Evolutionary conservation across 2,329 filamentous ascomycete genomes (phyloP).

Genomic region (Sarocladiaceae sp.): DNA sequence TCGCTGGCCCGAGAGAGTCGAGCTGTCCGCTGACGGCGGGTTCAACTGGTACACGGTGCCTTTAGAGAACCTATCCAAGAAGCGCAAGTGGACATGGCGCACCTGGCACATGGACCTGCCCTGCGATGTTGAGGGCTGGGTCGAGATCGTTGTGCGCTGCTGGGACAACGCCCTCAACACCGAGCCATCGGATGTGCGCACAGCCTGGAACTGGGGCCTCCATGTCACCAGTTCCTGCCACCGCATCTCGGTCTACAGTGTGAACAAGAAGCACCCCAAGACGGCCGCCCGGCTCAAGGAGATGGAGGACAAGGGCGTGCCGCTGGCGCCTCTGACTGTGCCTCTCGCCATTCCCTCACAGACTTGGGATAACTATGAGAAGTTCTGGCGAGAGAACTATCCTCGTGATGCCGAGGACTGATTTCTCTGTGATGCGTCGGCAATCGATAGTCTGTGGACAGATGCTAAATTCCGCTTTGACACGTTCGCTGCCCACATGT

Average conservation of each 20-base stretch:
- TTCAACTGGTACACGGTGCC: slow-evolving; percentile 62
- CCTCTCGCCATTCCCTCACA: slow-evolving; percentile 47
- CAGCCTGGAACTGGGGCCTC: slow-evolving; percentile 61
- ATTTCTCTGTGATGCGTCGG: too few species aligned
- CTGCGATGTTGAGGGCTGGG: slow-evolving; percentile 57
- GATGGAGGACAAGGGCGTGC: slow-evolving; percentile 42
- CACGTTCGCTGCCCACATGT: too few species aligned
- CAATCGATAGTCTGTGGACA: too few species aligned
- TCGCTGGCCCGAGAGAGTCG: slow-evolving; percentile 58
- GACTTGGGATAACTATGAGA: slow-evolving; percentile 43
- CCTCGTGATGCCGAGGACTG: slow-evolving; percentile 22
- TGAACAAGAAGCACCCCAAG: slow-evolving; percentile 46
- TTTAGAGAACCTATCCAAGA: slow-evolving; percentile 53
- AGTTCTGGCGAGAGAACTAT: slow-evolving; percentile 22
- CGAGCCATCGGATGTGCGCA: slow-evolving; percentile 50
- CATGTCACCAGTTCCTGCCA: slow-evolving; percentile 62
- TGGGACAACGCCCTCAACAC: slow-evolving; percentile 62
- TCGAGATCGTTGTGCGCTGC: slow-evolving; percentile 53
- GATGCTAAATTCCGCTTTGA: too few species aligned
- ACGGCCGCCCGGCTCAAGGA: slow-evolving; percentile 47
- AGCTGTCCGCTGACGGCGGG: slow-evolving; percentile 60
- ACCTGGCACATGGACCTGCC: slow-evolving; percentile 61
- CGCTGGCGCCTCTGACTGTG: slow-evolving; percentile 49
- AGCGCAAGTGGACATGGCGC: slow-evolving; percentile 61
- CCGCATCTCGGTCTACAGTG: slow-evolving; percentile 57